Evolutionary conservation across 208 protist species (phyloP).

Genomic region (Zelonia costaricensis): DNA sequence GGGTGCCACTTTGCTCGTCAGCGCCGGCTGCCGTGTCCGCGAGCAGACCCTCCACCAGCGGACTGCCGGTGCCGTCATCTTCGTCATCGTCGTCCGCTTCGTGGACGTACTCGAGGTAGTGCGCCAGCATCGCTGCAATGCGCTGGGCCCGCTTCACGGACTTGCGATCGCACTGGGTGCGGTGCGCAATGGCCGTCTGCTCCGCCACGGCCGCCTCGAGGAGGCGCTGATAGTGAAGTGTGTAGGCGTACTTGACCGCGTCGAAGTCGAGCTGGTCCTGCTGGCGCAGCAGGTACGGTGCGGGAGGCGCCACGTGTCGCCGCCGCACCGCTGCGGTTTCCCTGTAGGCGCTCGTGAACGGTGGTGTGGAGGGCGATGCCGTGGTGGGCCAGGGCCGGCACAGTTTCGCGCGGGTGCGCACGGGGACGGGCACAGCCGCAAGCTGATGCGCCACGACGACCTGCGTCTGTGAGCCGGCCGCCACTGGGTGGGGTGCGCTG

Average conservation of each 20-base stretch:
- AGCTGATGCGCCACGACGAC: background rate
- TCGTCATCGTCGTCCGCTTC: background rate
- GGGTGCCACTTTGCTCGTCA: background rate
- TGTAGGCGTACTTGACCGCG: constrained; percentile 15
- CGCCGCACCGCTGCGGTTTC: no score
- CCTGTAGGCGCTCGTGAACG: no score
- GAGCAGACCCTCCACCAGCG: no score
- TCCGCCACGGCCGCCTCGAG: constrained; percentile 30
- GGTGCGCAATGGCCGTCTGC: constrained; percentile 24
- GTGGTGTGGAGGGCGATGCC: no score
- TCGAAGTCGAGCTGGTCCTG: constrained; percentile 18
- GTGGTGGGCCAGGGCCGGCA: background rate
- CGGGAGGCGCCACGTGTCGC: no score
- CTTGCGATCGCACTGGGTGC: constrained; percentile 9
- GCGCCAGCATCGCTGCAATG: constrained; percentile 22
- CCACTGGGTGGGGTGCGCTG: no score
- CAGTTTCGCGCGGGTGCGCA: background rate
- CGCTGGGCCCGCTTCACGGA: constrained; percentile 20
- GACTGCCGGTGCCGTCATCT: no score
- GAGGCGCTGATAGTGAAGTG: constrained; percentile 15
- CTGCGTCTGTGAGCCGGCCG: background rate
- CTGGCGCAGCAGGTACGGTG: no score
- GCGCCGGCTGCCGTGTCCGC: background rate
- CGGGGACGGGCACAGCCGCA: background rate
- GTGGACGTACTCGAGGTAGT: constrained; percentile 24